These are phyloP conservation scores for Penicillium daleae DNA, from an alignment of 495 filamentous ascomycete genomes.

Conservation along the genomic window DNA sequence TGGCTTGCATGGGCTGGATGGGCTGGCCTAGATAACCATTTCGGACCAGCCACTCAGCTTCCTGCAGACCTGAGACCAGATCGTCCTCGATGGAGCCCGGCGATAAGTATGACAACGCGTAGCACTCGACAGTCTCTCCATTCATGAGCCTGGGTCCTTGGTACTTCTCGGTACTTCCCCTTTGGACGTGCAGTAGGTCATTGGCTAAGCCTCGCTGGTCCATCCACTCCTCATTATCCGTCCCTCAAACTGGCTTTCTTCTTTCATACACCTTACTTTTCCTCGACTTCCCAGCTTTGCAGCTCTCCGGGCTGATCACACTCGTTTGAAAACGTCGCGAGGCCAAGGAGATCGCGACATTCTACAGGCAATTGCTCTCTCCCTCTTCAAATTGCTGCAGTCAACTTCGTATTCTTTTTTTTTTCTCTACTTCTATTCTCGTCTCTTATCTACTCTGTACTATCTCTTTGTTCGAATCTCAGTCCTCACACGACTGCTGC, in stretches of 20 bases:
- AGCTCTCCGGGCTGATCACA: conserved; percentile 21
- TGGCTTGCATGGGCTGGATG: neutral
- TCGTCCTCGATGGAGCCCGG: conserved; percentile 4
- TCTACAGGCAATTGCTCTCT: conserved; percentile 4
- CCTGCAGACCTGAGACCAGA: neutral
- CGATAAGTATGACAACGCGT: conserved; percentile 11
- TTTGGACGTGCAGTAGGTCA: neutral
- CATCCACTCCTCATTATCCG: conserved; percentile 5
- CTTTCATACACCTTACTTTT: neutral
- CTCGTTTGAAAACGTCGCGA: conserved; percentile 14
- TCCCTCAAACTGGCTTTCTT: neutral
- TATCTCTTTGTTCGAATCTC: conserved; percentile 1
- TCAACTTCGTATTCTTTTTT: neutral
- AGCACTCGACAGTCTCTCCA: neutral
- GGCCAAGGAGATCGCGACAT: neutral
- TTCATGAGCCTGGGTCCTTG: neutral
- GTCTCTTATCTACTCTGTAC: neutral
- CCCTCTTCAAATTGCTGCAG: no score
- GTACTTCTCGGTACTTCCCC: neutral
- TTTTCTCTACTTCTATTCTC: conserved; percentile 1
- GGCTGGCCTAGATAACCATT: neutral
- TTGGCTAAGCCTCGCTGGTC: conserved; percentile 12
- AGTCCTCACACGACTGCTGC: neutral
- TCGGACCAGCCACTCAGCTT: neutral
- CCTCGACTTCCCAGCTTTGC: conserved; percentile 2